Base-by-base conservation (phyloP, 371 early-diverging fungal species). In the Mortierella sp. region DNA sequence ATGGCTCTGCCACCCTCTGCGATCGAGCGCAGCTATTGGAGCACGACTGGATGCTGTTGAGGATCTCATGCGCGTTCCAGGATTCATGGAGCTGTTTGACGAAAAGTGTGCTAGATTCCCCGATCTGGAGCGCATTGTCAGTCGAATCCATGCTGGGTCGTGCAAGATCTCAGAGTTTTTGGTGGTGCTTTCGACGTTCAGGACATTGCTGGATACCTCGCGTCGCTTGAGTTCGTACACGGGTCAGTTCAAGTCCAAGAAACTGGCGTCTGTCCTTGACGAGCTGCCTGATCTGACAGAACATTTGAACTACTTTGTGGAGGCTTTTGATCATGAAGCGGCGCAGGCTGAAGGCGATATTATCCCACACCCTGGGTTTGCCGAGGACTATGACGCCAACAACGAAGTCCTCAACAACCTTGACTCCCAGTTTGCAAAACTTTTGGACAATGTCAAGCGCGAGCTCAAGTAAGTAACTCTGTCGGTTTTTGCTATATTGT, bases 1-100 rank as follows among this genome's bases (percentile, higher is more conserved):
- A 43, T 99, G 99, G 99, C 73, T 97, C 4, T 97, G 98, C 76
- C 97, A 99, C 83, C 99, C 99, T 5, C 86, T 99, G 37, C 88
- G 93, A 8, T 86, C 91, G 6, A 76, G 90, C 11, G 70, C 81
- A 0, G 93, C 90, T 4, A 99, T 99, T 73, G 92, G 95, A 58
- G 93, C 91, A 9, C 93, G 99, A 31, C 88, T 97, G 40, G 95
- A 96, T 74, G 96, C 96, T 0, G 90, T 96, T 0, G 97, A 98
- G 44, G 95, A 95, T 74, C 82, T 99, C 5, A 90, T 90, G 79
- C 80, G 86, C 2, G 70, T 88, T 11, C 55, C 74, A 1, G 93
- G 89, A 2, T 73, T 94, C 11, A 86, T 90, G 69, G 93, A 68
- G 53, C 79, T 87, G 77, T 81, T 77, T 76, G 52, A 71, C 75